Base-by-base conservation (phyloP, 441 rosid species). In the Jatropha multifida region DNA sequence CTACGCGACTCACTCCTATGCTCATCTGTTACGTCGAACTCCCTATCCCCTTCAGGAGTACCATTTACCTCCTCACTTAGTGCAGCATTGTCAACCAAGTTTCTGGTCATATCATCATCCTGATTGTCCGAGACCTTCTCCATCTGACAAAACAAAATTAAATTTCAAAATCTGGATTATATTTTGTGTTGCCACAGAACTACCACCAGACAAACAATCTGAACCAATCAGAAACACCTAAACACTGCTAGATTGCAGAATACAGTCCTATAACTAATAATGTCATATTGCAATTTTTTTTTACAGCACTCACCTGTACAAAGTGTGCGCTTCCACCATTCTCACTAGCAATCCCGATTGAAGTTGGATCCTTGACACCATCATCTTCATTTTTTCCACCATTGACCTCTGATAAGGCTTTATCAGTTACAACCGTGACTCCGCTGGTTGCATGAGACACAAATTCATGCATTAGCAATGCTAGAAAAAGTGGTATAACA, bases 41-140 rank as follows among this genome's bases (percentile, higher is more conserved):
- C 85, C 18, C 78, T 77, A 41, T 61, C 82, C 67, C 79, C 78
- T 74, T 82, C 85, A 0, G 90, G 88, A 64, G 90, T 89, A 78
- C 84, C 92, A 81, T 86, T 90, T 67, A 91, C 92, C 86, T 92
- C 99, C 82, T 93, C 97, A 69, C 97, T 94, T 81, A 86, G 67
- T 54, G 83, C 87, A 27, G 71, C 79, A 66, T 86, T 82, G 67
- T 80, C 87, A 23, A 32, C 85, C 72, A 76, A 48, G 76, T 81
- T 86, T 79, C 84, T 82, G 11, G 86, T 74, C 26, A 83, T 76
- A 60, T 87, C 82, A 68, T 84, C 86, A 26, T 78, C 89, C 71
- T 76, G 78, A 51, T 80, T 68, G 74, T 78, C 86, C 13, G 62
- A 80, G 27, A 70, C 81, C 62, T 72, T 76, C 68, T 84, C 92